These are phyloP conservation scores for Gentiana dahurica DNA, from an alignment of 257 asterid species.

Conservation along the genomic window DNA sequence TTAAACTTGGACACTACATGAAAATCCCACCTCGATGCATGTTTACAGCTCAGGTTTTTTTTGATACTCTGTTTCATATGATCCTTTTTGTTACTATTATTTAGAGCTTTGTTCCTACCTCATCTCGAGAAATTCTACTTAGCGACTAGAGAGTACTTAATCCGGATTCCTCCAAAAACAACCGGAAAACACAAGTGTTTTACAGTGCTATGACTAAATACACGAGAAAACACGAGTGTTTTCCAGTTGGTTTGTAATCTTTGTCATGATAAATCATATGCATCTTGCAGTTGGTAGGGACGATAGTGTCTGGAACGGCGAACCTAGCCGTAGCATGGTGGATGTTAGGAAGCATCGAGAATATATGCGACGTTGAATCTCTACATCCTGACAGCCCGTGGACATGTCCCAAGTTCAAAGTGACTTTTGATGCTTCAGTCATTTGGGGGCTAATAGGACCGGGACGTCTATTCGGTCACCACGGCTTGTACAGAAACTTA, in stretches of 20 bases:
- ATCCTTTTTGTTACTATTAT: too few relatives aligned
- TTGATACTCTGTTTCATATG: not conserved
- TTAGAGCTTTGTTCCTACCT: too few relatives aligned
- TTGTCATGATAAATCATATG: not conserved
- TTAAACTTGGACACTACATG: conserved; percentile 91
- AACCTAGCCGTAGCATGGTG: conserved; percentile 22
- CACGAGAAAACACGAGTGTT: too few relatives aligned
- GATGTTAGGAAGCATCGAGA: conserved; percentile 16
- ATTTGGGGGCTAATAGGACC: conserved; percentile 93
- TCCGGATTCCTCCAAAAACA: too few relatives aligned
- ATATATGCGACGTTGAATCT: conserved; percentile 15
- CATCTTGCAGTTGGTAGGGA: conserved; percentile 15
- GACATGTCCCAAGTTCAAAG: conserved; percentile 67
- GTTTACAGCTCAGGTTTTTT: conserved; percentile 68
- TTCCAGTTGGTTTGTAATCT: too few relatives aligned
- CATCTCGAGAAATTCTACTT: too few relatives aligned
- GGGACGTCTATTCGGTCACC: conserved; percentile 36
- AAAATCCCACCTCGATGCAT: conserved; percentile 86
- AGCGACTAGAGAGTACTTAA: too few relatives aligned
- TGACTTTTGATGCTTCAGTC: conserved; percentile 68
- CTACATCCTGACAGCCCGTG: conserved; percentile 64
- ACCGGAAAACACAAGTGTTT: too few relatives aligned
- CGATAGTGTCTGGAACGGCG: conserved; percentile 13
- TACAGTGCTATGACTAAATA: too few relatives aligned
- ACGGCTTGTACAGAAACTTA: conserved; percentile 42